Base-by-base conservation (phyloP, 2,329 filamentous ascomycete genomes). In the Cladosporium oxysporum region DNA sequence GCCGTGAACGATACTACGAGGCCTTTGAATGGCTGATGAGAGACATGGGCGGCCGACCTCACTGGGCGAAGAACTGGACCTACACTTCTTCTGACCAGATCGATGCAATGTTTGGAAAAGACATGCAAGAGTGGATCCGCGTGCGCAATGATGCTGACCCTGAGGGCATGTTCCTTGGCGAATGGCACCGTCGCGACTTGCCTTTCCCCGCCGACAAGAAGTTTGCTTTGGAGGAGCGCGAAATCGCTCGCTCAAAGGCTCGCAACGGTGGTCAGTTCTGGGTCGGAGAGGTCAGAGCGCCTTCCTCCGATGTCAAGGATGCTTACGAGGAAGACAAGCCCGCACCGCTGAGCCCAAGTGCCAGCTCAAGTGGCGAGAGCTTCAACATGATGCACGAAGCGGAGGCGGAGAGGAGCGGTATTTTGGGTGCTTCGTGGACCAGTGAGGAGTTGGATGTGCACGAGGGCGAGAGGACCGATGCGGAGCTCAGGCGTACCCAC, bases 21-120 rank as follows among this genome's bases (percentile, higher is more conserved):
- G 93, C 90, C 1, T 96, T 97, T 70, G 93, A 97, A 78, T 94
- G 90, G 83, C 82, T 97, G 55, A 96, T 96, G 93, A 88, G 87
- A 66, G 91, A 96, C 53, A 82, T 96, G 71, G 91, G 90, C 62
- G 93, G 90, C 10, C 86, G 86, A 55, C 93, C 93, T 21, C 93
- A 97, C 79, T 97, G 93, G 91, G 93, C 93, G 8, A 97, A 97
- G 84, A 96, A 97, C 77, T 97, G 96, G 77, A 81, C 83, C 57
- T 83, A 84, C 10, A 83, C 85, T 4, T 79, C 82, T 5, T 83
- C 85, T 12, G 73, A 81, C 0, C 87, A 91, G 33, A 83, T 96
- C 52, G 84, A 86, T 66, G 76, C 78, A 1, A 87, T 91, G 77
- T 96, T 95, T 75, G 89, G 89, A 49, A 77, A 83, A n/a, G 81